phyloP scores from a whole-genome alignment of 768 basidiomycete species.

The Daedaleopsis sinensis region DNA sequence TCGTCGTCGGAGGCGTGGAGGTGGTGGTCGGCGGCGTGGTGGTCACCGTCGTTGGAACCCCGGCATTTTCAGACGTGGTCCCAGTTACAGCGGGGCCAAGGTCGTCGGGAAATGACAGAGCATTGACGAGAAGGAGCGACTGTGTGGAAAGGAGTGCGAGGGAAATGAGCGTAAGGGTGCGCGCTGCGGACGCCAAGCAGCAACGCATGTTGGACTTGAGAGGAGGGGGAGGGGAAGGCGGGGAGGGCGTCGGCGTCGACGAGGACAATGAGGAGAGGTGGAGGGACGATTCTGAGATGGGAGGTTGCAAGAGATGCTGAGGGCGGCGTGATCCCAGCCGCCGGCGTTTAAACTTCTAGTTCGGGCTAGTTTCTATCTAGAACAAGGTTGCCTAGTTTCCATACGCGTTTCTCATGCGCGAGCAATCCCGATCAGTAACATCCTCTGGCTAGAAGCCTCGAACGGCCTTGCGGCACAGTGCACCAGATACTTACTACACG shows the following conservation, averaged over 20 bases:
- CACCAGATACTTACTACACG: too few relatives aligned
- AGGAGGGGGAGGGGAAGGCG: conserved; percentile 16
- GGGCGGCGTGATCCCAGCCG: neutral
- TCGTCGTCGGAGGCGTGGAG: neutral
- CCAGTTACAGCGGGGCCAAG: too few relatives aligned
- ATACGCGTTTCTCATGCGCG: too few relatives aligned
- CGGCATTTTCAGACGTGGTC: neutral
- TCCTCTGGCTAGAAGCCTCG: too few relatives aligned
- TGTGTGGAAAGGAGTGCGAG: conserved; percentile 34
- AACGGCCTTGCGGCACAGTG: too few relatives aligned
- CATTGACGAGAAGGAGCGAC: conserved; percentile 28
- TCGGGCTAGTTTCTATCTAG: neutral
- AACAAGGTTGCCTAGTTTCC: neutral
- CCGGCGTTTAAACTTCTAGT: neutral
- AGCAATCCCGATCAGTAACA: too few relatives aligned
- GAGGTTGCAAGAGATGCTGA: neutral
- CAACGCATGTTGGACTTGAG: conserved; percentile 27
- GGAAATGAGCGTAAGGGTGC: conserved; percentile 35
- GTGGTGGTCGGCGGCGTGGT: conserved; percentile 5
- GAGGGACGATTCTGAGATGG: neutral
- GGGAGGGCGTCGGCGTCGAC: conserved; percentile 24
- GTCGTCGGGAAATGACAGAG: conserved; percentile 3
- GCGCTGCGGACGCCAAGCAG: conserved; percentile 30
- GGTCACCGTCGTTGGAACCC: neutral
- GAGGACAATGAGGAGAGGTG: conserved; percentile 8